Conservation (phyloP, 495 filamentous ascomycete genomes). For the Penicillium ochrochloron region DNA sequence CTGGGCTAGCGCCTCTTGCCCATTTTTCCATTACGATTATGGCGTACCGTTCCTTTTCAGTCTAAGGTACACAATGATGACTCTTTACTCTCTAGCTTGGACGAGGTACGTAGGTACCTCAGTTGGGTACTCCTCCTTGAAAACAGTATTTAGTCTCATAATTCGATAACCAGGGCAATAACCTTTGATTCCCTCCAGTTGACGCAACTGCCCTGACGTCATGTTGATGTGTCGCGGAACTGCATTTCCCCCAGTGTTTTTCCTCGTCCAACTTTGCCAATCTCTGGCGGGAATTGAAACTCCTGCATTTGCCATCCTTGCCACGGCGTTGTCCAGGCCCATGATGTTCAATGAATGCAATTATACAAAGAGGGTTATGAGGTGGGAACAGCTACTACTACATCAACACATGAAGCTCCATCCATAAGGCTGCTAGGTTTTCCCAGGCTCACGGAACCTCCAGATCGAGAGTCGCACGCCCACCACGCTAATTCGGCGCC, state of each 20-base stretch:
- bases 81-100: background rate
- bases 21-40: background rate
- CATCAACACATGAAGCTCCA: background rate
- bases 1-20: background rate
- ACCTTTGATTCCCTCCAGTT: background rate
- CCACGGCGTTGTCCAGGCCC: background rate
- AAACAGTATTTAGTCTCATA: too few species aligned
- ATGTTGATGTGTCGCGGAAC: constrained; percentile 6
- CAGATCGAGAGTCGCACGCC: constrained; percentile 18
- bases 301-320: constrained; percentile 1
- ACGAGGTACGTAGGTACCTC: constrained; percentile 4
- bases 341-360: background rate
- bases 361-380: background rate
- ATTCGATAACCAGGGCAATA: constrained; percentile 3
- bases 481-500: constrained; percentile 16
- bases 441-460: constrained; percentile 8
- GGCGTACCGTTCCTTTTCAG: background rate
- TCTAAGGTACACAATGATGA: constrained; percentile 1
- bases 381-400: background rate
- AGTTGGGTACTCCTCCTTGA: background rate
- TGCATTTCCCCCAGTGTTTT: constrained; percentile 8
- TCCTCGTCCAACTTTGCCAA: background rate
- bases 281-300: background rate
- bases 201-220: constrained; percentile 17
- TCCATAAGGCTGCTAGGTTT: constrained; percentile 21